Evolutionary conservation across 495 filamentous ascomycete genomes (phyloP), one percentile per base, ranked within the genome.

Genomic region (Usnea hakonensis): DNA sequence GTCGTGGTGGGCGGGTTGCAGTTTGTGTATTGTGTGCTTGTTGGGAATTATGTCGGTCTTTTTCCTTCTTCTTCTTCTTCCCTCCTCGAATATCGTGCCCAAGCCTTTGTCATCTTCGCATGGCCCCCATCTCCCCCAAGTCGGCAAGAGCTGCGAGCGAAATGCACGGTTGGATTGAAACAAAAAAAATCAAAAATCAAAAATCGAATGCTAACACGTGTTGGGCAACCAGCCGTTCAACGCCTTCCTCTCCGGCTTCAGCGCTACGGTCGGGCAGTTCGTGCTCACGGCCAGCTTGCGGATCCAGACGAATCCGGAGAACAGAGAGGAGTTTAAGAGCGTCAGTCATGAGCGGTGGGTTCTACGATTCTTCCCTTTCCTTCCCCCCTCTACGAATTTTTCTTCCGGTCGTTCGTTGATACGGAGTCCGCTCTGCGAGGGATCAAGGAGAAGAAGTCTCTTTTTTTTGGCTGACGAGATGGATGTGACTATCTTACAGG

Each of bases 181-280:
- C n/a, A n/a, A n/a, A n/a, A n/a, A n/a, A n/a, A n/a, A n/a, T n/a
- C n/a, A n/a, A 11, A 36, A 36, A 11, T 6, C 35, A 5, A 36
- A 11, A 36, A 36, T 11, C 35, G 11, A 11, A 36, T 36, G 35
- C 35, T 36, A 36, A 36, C 35, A 11, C 11, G 35, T 36, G 35
- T 11, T 36, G 35, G 5, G 35, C 11, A 11, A 36, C 11, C 66
- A 97, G 91, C 94, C 94, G 10, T 98, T 98, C 83, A 98, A 98
- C 74, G 94, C 94, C 67, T 98, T 98, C 79, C 81, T 98, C 46
- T 87, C 91, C 36, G 95, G 95, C 50, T 98, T 98, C 79, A 85
- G 83, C 48, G 93, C 93, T 14, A 94, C 95, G 3, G 93, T 98
- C 54, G 94, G 95, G 23, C 95, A 98, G 71, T 98, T 98, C 74